A percentile compares a stretch with the other conserved stretches of the same genome.
phyloP scores from a whole-genome alignment of 345 rosid genomes.

The Eutrema yunnanense region DNA sequence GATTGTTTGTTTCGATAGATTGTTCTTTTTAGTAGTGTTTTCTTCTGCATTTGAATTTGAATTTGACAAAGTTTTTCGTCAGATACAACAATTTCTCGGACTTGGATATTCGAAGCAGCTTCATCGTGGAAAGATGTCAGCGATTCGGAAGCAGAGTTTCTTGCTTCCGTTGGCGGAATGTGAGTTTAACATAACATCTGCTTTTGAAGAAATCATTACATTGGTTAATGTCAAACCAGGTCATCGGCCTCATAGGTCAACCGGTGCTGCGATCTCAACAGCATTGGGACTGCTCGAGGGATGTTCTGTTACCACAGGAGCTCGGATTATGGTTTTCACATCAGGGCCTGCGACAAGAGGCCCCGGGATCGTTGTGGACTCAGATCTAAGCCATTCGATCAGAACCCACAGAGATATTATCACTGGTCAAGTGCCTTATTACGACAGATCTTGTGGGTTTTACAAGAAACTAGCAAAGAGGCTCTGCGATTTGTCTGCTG shows the following conservation, averaged over 20 bases:
- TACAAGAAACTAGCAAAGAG: slow-evolving; percentile 58
- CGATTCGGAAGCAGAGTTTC: slow-evolving; percentile 66
- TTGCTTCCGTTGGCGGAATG: slow-evolving; percentile 72
- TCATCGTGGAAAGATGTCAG: slow-evolving; percentile 46
- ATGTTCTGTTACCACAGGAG: slow-evolving; percentile 52
- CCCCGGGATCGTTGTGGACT: slow-evolving; percentile 75
- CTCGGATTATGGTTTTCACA: slow-evolving; percentile 86
- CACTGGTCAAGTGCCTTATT: slow-evolving; percentile 53
- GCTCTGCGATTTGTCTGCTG: slow-evolving; percentile 54
- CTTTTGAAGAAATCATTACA: slow-evolving; percentile 67
- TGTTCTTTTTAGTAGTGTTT: background rate
- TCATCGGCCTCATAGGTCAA: slow-evolving; percentile 79
- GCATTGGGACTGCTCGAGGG: slow-evolving; percentile 82
- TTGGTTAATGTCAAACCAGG: slow-evolving; percentile 34
- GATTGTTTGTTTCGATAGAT: background rate
- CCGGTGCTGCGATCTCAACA: slow-evolving; percentile 75
- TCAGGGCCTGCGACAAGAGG: slow-evolving; percentile 95
- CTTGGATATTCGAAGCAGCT: slow-evolving; percentile 38
- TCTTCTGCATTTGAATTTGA: background rate
- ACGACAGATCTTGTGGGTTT: slow-evolving; percentile 51
- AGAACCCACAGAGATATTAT: slow-evolving; percentile 84
- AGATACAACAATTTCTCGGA: slow-evolving; percentile 72
- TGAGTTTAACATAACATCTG: slow-evolving; percentile 67
- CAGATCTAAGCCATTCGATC: slow-evolving; percentile 50
- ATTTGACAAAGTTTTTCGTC: background rate